Evolutionary conservation across 352 stramenopile genomes (phyloP).

Genomic region (Hyaloperonospora brassicae): DNA sequence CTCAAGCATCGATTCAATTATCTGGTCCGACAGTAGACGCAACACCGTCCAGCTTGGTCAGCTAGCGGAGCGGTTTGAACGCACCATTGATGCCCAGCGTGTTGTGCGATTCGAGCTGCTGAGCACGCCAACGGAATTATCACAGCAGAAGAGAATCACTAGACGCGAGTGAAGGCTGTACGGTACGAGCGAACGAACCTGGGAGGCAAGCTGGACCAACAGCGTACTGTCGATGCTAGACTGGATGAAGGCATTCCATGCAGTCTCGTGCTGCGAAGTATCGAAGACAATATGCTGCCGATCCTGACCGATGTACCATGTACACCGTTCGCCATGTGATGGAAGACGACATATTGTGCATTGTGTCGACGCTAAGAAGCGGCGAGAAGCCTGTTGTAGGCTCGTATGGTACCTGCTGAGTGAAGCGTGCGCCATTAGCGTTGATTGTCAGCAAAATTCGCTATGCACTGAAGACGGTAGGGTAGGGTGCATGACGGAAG

Average conservation of each 20-base stretch:
- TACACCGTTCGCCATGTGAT: constrained; percentile 60
- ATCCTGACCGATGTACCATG: constrained; percentile 69
- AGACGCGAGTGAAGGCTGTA: constrained; percentile 50
- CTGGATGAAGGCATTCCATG: constrained; percentile 81
- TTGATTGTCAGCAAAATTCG: constrained; percentile 98
- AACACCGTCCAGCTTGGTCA: no score
- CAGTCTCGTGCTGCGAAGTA: constrained; percentile 71
- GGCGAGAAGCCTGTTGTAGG: constrained; percentile 45
- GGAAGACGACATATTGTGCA: constrained; percentile 44
- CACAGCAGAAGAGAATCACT: constrained; percentile 38
- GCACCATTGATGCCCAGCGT: constrained; percentile 20
- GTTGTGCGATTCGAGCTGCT: constrained; percentile 88
- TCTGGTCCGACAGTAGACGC: no score
- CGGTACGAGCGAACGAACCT: constrained; percentile 87
- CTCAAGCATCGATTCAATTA: no score
- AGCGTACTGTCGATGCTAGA: constrained; percentile 80
- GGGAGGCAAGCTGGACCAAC: constrained; percentile 70
- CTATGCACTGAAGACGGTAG: constrained; percentile 95
- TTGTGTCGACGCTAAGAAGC: constrained; percentile 38
- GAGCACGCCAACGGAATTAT: constrained; percentile 78
- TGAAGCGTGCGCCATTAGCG: constrained; percentile 95
- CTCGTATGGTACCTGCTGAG: constrained; percentile 95
- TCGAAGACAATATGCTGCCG: constrained; percentile 88
- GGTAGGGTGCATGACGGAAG: constrained; percentile 88
- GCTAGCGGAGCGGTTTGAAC: constrained; percentile 33